phyloP scores from a whole-genome alignment of 2,329 filamentous ascomycete species.

The Diaporthe vexans region DNA sequence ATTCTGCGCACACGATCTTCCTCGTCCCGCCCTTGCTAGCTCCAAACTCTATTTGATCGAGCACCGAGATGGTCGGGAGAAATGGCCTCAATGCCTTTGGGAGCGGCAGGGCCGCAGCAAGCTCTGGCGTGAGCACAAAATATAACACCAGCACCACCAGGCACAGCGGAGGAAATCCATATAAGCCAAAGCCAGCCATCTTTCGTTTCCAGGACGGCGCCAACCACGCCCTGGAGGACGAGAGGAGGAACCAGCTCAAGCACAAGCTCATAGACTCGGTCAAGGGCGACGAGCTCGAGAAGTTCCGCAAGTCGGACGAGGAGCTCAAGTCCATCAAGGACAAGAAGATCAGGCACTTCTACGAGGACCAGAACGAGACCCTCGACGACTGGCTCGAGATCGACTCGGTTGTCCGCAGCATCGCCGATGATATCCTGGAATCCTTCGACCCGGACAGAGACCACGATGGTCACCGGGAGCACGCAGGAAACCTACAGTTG shows the following conservation, averaged over 20 bases:
- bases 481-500: slow-evolving; percentile 63
- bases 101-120: neutral
- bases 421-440: slow-evolving; percentile 72
- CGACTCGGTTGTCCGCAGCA: slow-evolving; percentile 64
- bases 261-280: slow-evolving; percentile 61
- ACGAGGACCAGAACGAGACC: slow-evolving; percentile 66
- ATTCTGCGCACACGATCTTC: neutral
- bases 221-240: slow-evolving; percentile 59
- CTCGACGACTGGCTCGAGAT: slow-evolving; percentile 67
- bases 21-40: neutral
- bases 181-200: slow-evolving; percentile 39
- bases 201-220: slow-evolving; percentile 62
- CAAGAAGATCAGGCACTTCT: slow-evolving; percentile 67
- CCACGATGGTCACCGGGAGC: slow-evolving; percentile 67
- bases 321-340: slow-evolving; percentile 65
- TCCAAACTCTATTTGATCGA: neutral
- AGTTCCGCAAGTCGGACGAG: slow-evolving; percentile 64
- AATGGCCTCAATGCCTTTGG: slow-evolving; percentile 32
- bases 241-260: slow-evolving; percentile 62
- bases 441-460: slow-evolving; percentile 71
- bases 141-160: neutral
- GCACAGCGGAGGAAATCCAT: slow-evolving; percentile 17
- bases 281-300: slow-evolving; percentile 61
- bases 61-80: slow-evolving; percentile 39
- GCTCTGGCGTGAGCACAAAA: neutral